Conservation (phyloP, 2,329 filamentous ascomycete genomes). For the Ceratocystis albifundus region DNA sequence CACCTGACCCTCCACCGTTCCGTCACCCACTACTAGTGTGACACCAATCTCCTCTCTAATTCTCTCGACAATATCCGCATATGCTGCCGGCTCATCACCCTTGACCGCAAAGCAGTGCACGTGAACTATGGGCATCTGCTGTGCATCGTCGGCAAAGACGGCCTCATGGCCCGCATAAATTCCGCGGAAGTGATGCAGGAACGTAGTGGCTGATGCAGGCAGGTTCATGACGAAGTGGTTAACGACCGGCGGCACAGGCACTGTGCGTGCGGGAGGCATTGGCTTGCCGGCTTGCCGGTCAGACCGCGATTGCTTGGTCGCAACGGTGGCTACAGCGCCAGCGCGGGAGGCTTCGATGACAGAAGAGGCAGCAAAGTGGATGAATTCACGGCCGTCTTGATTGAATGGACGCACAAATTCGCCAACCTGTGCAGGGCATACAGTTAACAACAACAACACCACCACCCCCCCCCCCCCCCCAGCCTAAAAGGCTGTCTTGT, state of each 20-base stretch:
- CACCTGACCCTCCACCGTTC: slow-evolving; percentile 39
- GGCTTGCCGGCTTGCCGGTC: slow-evolving; percentile 26
- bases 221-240: slow-evolving; percentile 98
- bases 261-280: slow-evolving; percentile 30
- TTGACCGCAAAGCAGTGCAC: slow-evolving; percentile 88
- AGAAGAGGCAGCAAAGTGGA: slow-evolving; percentile 54
- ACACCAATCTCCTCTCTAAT: slow-evolving; percentile 35
- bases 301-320: slow-evolving; percentile 32
- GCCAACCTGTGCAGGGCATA: slow-evolving; percentile 36
- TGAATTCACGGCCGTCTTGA: slow-evolving; percentile 70
- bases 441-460: neutral
- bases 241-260: slow-evolving; percentile 60
- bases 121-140: slow-evolving; percentile 67
- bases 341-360: slow-evolving; percentile 42
- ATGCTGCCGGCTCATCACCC: slow-evolving; percentile 56
- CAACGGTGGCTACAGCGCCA: slow-evolving; percentile 45
- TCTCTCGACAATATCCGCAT: slow-evolving; percentile 37
- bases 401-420: slow-evolving; percentile 70
- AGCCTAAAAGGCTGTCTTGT: slow-evolving; percentile 20
- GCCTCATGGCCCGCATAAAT: slow-evolving; percentile 61
- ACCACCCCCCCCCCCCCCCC: neutral
- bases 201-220: slow-evolving; percentile 76
- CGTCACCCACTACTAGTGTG: slow-evolving; percentile 35
- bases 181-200: slow-evolving; percentile 62
- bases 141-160: slow-evolving; percentile 49